Evolutionary conservation across 1,139 yeast genomes (phyloP), one percentile per base, ranked within the genome.

Genomic region (Sugiyamaella paludigena): DNA sequence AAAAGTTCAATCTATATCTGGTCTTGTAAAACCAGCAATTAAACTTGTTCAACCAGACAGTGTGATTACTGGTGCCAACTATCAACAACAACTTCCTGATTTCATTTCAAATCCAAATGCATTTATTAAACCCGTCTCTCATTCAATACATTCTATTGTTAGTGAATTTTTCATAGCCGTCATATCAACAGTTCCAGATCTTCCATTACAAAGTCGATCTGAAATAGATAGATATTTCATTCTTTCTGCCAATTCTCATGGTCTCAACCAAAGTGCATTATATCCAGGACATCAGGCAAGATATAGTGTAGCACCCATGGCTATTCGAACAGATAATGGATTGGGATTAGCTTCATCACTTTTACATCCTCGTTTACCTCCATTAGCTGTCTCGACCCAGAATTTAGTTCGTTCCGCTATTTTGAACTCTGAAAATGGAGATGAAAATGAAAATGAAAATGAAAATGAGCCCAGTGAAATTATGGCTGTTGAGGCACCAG

Each of bases 301-400:
- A 26, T 75, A 78, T 37, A 81, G 87, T 9, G 73, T 86, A 28
- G 71, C 87, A 53, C 95, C 96, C 10, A 81, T 88, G 54, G 84
- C 86, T 1, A 67, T 79, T n/a, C 66, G 74, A 1, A 50, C 72
- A 11, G 62, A 66, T 32, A 58, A 64, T 1, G 58, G 58, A 27
- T 70, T 72, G 46, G 70, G 68, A 30, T 69, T 76, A 4, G 65
- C 87, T 28, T 48, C 58, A 83, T 61, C 75, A 81, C 2, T 87
- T 59, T 76, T 80, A 52, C 86, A 86, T 59, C 95, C 96, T 34
- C 74, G 94, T 57, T 79, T 88, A 57, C 96, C 96, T 1, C 78
- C 87, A 2, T 43, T 54, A 9, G 51, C 58, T 66, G 33, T 43
- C 27, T 49, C 56, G 10, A 48, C 49, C 2, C 49, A 53, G 15